phyloP scores from a whole-genome alignment of 2,329 filamentous ascomycete species.

The Bisporella sp. region DNA sequence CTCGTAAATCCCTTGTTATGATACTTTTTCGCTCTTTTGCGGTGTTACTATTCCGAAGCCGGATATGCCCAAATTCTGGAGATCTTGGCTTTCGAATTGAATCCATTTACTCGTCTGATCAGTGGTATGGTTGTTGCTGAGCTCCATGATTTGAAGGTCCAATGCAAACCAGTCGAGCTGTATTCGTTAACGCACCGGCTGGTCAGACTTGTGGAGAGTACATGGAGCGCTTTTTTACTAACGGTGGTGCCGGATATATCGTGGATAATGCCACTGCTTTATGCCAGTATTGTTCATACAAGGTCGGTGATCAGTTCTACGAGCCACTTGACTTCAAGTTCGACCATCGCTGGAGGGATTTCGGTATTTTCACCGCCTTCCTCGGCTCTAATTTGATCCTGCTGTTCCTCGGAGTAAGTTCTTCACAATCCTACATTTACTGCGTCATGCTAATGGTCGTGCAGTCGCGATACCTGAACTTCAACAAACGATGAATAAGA shows the following conservation, averaged over 20 bases:
- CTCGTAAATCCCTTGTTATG: conserved; percentile 40
- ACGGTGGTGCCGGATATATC: conserved; percentile 53
- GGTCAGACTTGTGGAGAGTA: conserved; percentile 60
- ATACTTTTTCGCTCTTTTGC: conserved; percentile 68
- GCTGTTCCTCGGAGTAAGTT: conserved; percentile 70
- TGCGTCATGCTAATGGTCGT: too few species aligned
- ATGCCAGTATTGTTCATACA: conserved; percentile 67
- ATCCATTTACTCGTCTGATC: conserved; percentile 64
- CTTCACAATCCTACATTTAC: too few species aligned
- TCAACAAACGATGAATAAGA: too few species aligned
- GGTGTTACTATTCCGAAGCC: conserved; percentile 67
- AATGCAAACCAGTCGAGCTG: conserved; percentile 44
- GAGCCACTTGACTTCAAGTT: conserved; percentile 42
- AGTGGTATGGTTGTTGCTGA: conserved; percentile 61
- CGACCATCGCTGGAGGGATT: conserved; percentile 62
- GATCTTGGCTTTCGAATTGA: conserved; percentile 49
- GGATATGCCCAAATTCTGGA: conserved; percentile 29
- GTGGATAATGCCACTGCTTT: conserved; percentile 49
- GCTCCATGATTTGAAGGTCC: conserved; percentile 42
- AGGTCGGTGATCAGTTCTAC: conserved; percentile 56
- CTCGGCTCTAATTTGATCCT: conserved; percentile 63
- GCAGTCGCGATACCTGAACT: too few species aligned
- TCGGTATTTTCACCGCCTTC: conserved; percentile 60
- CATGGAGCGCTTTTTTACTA: conserved; percentile 48
- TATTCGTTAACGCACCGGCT: conserved; percentile 54